Base-by-base conservation (phyloP, 352 stramenopile species). In the Globisporangium acanthophoron region DNA sequence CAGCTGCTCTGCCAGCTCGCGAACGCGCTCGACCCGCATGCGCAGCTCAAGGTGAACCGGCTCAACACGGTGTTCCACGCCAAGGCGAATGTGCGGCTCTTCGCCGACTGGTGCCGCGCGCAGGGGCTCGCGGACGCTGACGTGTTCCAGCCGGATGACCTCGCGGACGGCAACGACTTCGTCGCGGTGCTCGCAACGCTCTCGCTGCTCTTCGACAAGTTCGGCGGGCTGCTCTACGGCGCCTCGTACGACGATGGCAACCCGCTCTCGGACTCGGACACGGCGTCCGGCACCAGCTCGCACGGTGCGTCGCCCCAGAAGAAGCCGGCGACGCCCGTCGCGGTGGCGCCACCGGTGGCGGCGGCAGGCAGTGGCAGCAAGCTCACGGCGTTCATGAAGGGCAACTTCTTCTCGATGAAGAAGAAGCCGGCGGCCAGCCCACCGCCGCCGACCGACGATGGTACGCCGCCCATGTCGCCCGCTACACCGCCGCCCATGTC, bases 1-100 rank as follows among this genome's bases (percentile, higher is more conserved):
- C 86, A 96, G 64, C 73, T 94, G 50, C 77, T 96, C 41, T 96
- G 86, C 69, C 68, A 88, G 41, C 72, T 96, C 39, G 86, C 85
- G 21, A 96, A 96, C 61, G 74, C 80, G 39, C 73, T 96, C 58
- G 85, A 96, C 61, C 76, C 84, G 29, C 51, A 20, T 31, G 84
- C 85, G 21, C 82, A 80, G 54, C 67, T 94, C 63, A 91, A 89
- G 58, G 70, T 93, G 56, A 96, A 94, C 69, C 90, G 89, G 58
- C 80, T 96, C 59, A 93, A 88, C 66, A 96, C 86, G 43, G 80
- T 90, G 43, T 96, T 94, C 70, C 86, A 96, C 65, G 85, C 82
- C 35, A 92, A 92, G 58, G 74, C 79, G 63, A 96, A 96, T 67
- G 83, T 91, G 46, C 78, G 77, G 16, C 71, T 88, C 37, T 96